Base-by-base conservation (phyloP, 805 yeast genomes). In the Phaffomyces antillensis region DNA sequence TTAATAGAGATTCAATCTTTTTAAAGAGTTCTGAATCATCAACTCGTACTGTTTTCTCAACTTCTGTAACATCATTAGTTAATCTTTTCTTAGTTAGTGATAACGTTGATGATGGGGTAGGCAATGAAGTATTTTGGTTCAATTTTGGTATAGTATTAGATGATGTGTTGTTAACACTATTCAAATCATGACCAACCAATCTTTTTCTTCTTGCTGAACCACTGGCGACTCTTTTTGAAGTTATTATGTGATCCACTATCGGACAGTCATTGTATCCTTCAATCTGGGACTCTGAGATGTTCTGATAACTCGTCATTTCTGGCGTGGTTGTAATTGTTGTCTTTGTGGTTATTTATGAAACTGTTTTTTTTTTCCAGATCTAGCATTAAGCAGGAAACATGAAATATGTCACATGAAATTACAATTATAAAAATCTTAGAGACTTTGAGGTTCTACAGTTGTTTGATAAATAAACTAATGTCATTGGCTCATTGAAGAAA, bases 191-290 rank as follows among this genome's bases (percentile, higher is more conserved):
- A 16, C 34, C 44, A 15, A 36, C 30, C 5, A 40, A 39, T n/a
- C 36, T 17, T 23, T 37, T 37, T 36, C 47, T 41, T 45, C 44
- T 37, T 24, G 39, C 7, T 4, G 25, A 25, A 7, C 17, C 30
- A 41, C 23, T 12, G 36, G 25, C 12, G 8, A 16, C 35, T 32
- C 35, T 32, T 16, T 32, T 28, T 10, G 30, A 28, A 28, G 30
- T 11, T 11, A 13, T 12, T 11, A 17, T 8, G 11, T 30, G 33
- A 16, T 56, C 60, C 4, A 56, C 25, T 1, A 63, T 53, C 1
- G 73, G 73, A 48, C 73, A 69, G 51, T 70, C 75, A 49, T 70
- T 70, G 46, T 69, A 70, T 2, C 73, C 73, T 5, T 62, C 53
- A n/a, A 70, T 64, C 39, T 69, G 67, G 3, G 68, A 56, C 48